Percentiles rank a stretch among this genome's conserved stretches.
Evolutionary conservation across 306 rosid species (phyloP).

Genomic region (Adenanthera pavonina): DNA sequence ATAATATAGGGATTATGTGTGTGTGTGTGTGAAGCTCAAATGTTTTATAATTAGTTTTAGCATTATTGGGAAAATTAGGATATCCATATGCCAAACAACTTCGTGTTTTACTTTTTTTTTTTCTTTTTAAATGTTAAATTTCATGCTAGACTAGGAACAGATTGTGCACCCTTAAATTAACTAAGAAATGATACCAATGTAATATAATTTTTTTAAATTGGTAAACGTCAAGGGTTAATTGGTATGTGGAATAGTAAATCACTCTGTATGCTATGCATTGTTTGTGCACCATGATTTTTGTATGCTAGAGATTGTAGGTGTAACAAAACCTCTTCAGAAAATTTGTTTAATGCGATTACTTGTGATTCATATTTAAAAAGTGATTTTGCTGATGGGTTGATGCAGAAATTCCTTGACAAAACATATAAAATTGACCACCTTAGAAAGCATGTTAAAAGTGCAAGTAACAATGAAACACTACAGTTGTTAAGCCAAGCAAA

Average conservation of each 20-base stretch:
- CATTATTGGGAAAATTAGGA: neutral
- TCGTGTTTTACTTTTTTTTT: too few species aligned
- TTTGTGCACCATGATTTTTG: neutral
- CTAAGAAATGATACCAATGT: neutral
- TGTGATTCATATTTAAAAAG: conserved; percentile 30
- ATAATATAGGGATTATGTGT: neutral
- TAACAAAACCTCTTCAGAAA: conserved; percentile 10
- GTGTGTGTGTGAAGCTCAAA: neutral
- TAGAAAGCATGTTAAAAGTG: conserved; percentile 18
- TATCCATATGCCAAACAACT: neutral
- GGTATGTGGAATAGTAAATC: neutral
- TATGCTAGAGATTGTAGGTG: neutral
- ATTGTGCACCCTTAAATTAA: neutral
- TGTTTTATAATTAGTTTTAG: neutral
- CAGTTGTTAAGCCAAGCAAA: conserved; percentile 35
- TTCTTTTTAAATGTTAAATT: too few species aligned
- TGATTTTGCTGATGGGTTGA: conserved; percentile 21
- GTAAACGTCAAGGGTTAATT: neutral
- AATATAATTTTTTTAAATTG: conserved; percentile 14
- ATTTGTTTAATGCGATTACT: conserved; percentile 6
- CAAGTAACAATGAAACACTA: conserved; percentile 29
- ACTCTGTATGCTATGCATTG: conserved; percentile 14
- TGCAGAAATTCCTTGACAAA: conserved; percentile 34
- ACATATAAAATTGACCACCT: conserved; percentile 11
- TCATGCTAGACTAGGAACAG: neutral